Evolutionary conservation across 2,329 filamentous ascomycete genomes (phyloP).

Genomic region (Ascochyta viciae-villosae): DNA sequence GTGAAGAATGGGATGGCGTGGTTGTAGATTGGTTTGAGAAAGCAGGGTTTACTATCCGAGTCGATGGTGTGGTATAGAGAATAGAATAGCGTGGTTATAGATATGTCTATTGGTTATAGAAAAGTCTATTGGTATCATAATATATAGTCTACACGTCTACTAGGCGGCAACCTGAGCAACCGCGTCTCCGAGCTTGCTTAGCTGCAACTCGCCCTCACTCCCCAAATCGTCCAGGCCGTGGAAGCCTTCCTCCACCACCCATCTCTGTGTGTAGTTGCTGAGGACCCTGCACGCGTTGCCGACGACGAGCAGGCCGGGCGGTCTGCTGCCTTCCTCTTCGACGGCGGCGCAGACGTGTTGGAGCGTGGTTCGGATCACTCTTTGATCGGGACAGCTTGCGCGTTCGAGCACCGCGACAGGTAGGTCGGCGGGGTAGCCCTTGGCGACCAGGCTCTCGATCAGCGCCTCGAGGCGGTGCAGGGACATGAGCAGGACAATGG

Average conservation of each 20-base stretch:
- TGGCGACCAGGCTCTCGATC: slow-evolving; percentile 67
- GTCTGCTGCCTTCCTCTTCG: slow-evolving; percentile 86
- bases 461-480: slow-evolving; percentile 82
- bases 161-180: slow-evolving; percentile 14
- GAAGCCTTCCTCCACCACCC: slow-evolving; percentile 90
- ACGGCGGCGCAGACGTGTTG: slow-evolving; percentile 80
- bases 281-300: slow-evolving; percentile 84
- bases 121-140: no score
- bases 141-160: neutral
- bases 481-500: slow-evolving; percentile 94
- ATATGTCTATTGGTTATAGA: no score
- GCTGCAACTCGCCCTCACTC: slow-evolving; percentile 30
- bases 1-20: no score
- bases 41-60: no score
- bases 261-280: slow-evolving; percentile 67
- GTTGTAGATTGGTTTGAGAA: no score
- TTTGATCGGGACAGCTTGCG: slow-evolving; percentile 91
- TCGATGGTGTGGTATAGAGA: no score
- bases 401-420: slow-evolving; percentile 93
- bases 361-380: slow-evolving; percentile 88
- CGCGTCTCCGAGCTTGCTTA: slow-evolving; percentile 25
- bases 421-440: slow-evolving; percentile 74
- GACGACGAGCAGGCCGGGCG: slow-evolving; percentile 86
- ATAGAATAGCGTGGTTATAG: no score
- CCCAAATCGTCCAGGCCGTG: slow-evolving; percentile 66